These are phyloP conservation scores for Fusarium solani-melongenae DNA, from an alignment of 2,329 filamentous ascomycete genomes.

Conservation along the genomic window DNA sequence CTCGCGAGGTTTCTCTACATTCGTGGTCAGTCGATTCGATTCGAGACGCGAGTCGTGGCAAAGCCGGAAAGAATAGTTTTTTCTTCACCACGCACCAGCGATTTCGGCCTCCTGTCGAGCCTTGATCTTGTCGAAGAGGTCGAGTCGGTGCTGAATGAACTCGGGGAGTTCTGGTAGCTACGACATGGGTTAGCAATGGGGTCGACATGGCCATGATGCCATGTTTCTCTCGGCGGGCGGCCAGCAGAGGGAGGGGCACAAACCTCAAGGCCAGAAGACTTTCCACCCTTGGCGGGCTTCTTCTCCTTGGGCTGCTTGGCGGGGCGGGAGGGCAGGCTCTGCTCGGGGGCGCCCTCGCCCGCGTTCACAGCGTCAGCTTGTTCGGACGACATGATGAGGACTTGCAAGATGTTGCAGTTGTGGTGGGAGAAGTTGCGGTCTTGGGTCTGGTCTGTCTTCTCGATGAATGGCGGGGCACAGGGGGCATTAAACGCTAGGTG, in stretches of 20 bases:
- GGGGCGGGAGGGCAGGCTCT: constrained; percentile 50
- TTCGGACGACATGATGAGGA: constrained; percentile 52
- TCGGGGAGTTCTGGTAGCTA: constrained; percentile 67
- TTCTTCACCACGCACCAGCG: constrained; percentile 48
- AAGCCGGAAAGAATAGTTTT: not conserved
- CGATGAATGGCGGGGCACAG: constrained; percentile 43
- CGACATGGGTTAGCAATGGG: constrained; percentile 33
- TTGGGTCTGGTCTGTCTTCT: not conserved
- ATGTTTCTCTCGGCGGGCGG: not conserved
- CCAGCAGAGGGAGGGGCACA: constrained; percentile 16
- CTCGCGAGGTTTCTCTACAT: constrained; percentile 74
- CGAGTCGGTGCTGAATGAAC: constrained; percentile 85
- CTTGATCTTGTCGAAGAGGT: constrained; percentile 90
- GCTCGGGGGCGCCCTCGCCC: constrained; percentile 47
- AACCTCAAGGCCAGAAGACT: constrained; percentile 68
- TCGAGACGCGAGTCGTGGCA: constrained; percentile 3
- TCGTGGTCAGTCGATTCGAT: constrained; percentile 36
- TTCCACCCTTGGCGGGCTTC: constrained; percentile 63
- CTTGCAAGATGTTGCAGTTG: constrained; percentile 31
- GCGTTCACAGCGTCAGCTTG: constrained; percentile 50
- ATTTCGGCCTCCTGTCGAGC: constrained; percentile 83
- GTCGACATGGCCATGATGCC: not conserved
- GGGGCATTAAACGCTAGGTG: constrained; percentile 49
- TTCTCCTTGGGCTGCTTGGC: constrained; percentile 53
- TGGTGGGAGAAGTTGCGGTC: constrained; percentile 44